Conservation (phyloP, 1,284 basidiomycete genomes). For the Cystobasidiaceae sp. region DNA sequence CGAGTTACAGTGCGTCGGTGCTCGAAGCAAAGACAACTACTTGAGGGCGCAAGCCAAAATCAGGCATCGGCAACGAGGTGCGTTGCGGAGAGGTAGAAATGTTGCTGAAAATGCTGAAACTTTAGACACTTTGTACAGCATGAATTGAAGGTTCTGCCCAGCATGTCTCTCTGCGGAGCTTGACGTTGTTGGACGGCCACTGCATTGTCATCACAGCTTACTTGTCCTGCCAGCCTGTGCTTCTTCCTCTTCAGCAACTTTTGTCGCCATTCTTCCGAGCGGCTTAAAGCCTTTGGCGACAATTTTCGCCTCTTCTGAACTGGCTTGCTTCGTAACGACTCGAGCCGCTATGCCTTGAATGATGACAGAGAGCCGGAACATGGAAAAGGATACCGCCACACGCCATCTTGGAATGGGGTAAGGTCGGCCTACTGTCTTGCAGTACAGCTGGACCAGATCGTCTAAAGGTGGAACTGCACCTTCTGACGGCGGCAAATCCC, state of each 20-base stretch:
- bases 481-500: conserved; percentile 48
- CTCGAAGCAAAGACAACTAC: too few relatives aligned
- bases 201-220: not conserved
- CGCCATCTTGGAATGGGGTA: conserved; percentile 71
- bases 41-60: too few relatives aligned
- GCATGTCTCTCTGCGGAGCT: too few relatives aligned
- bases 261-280: conserved; percentile 17
- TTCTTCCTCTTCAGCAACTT: conserved; percentile 17
- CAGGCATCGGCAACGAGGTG: too few relatives aligned
- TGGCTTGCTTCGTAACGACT: conserved; percentile 75
- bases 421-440: conserved; percentile 55
- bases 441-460: conserved; percentile 71
- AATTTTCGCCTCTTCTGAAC: conserved; percentile 65
- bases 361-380: conserved; percentile 82
- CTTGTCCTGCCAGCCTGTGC: not conserved
- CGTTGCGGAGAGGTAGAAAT: too few relatives aligned
- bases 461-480: conserved; percentile 61
- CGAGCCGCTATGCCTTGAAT: conserved; percentile 90
- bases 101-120: too few relatives aligned
- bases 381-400: conserved; percentile 77
- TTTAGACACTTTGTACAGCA: too few relatives aligned
- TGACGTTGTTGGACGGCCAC: too few relatives aligned
- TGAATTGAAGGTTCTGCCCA: too few relatives aligned
- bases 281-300: conserved; percentile 55
- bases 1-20: too few relatives aligned